Base-by-base conservation (phyloP, 805 yeast species). In the Suhomyces faveliae region DNA sequence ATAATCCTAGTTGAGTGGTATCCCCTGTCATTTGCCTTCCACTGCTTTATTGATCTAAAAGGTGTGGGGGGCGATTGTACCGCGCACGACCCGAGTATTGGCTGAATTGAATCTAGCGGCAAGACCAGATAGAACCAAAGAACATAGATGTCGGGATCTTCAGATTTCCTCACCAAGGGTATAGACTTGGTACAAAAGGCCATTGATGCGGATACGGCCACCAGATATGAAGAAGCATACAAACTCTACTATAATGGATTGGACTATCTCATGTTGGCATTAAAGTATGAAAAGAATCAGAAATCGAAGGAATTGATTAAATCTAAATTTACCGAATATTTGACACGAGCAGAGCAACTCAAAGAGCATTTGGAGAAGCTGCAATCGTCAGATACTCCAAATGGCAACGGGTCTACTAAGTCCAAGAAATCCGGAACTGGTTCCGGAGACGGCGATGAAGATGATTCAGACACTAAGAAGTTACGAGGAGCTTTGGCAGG, bases 121-220 rank as follows among this genome's bases (percentile, higher is more conserved):
- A n/a, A n/a, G n/a, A n/a, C n/a, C n/a, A 49, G 70, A 73, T 2
- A 78, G 62, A 6, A 75, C 64, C 63, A 52, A 70, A 71, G 3
- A 72, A 49, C 46, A 68, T 51, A 35, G 67, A 63, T 63, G 67
- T 60, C 64, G n/a, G 61, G 64, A 3, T 60, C 71, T 15, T 54
- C 74, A 22, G 96, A 92, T 62, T 92, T 92, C 64, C 77, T 94
- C 37, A 84, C 87, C 50, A 94, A 94, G 64, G 99, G 97, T n/a
- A 90, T 94, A 20, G 97, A 90, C 53, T 77, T 90, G 30, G 95
- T 94, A 15, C 96, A 90, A 63, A 86, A 85, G 66, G 99, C 99
- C 20, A 90, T 94, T 47, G 97, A 90, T 63, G 89, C 96, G 5
- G 99, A 94, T 64, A 83, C 89, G 13, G 90, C 90, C 20, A 85